A percentile compares a stretch with the other conserved stretches of the same genome.
These are phyloP conservation scores for Zygoascus meyerae DNA, from an alignment of 1,139 yeast species.

Conservation along the genomic window DNA sequence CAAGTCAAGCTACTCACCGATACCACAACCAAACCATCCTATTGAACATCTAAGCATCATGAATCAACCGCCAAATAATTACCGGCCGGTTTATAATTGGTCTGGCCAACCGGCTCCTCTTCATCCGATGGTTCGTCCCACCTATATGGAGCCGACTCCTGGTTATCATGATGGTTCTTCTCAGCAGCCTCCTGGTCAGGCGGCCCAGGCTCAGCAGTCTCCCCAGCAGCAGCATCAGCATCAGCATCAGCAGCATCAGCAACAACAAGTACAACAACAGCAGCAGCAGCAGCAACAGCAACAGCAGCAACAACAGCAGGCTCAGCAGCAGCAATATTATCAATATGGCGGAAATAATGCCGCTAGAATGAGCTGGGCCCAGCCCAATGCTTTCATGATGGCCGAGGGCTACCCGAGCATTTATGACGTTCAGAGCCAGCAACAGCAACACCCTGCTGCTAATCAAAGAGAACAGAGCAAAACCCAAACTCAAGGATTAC, in stretches of 20 bases:
- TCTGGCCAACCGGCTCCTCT: constrained; percentile 10
- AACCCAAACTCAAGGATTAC: constrained; percentile 7
- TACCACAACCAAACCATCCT: no score
- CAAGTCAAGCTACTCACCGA: no score
- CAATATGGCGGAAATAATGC: constrained; percentile 11
- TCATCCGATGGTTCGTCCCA: constrained; percentile 8
- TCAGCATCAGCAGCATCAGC: constrained; percentile 15
- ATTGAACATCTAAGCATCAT: not conserved
- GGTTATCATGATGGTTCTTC: constrained; percentile 3
- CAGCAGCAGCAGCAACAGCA: constrained; percentile 11
- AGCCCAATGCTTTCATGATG: constrained; percentile 8
- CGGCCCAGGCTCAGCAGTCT: constrained; percentile 12
- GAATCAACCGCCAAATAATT: constrained; percentile 13
- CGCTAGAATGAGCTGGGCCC: constrained; percentile 6
- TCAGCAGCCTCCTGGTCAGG: constrained; percentile 8
- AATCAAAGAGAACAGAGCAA: constrained; percentile 12
- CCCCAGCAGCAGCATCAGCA: constrained; percentile 15
- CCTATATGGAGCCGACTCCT: constrained; percentile 9
- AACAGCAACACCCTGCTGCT: constrained; percentile 13
- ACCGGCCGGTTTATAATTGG: constrained; percentile 9
- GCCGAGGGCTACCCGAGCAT: constrained; percentile 11
- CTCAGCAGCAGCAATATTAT: constrained; percentile 13
- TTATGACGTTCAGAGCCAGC: constrained; percentile 9
- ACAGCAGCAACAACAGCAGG: constrained; percentile 10
- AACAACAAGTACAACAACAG: constrained; percentile 11